Base-by-base conservation (phyloP, 331 rosid genomes). In the Stylosanthes scabra region DNA sequence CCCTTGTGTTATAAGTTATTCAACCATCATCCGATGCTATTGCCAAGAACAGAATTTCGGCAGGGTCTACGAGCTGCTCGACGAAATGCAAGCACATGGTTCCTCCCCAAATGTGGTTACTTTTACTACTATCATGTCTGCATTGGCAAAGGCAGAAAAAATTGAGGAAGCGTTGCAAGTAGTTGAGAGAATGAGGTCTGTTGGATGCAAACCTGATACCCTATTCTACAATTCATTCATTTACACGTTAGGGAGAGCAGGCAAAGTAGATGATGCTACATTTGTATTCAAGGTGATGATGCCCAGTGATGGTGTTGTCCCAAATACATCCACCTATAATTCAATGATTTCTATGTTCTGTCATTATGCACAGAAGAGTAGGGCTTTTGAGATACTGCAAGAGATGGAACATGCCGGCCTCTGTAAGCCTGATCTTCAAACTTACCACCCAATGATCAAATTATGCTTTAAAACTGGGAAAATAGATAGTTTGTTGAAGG, bases 371-470 rank as follows among this genome's bases (percentile, higher is more conserved):
- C 85, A 72, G 71, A 90, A 81, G 81, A 78, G 79, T n/a, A 80
- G 72, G 73, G 97, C 97, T 74, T 79, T 85, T 50, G 72, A 75
- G 27, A 44, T 81, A 58, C 71, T 93, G 20, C 44, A 56, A 71
- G 84, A 86, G 72, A 85, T 93, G 95, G 88, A 93, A 82, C 80
- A 76, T 58, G 85, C 85, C 7, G 86, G 86, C 58, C 5, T 75
- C 31, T 89, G 88, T 82, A 89, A 81, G 86, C 98, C 97, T 52
- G 96, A 91, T 84, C 76, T 83, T 70, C 93, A 79, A 84, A 88
- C 96, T 29, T 93, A 85, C 80, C 87, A 88, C 73, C 91, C 98
- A 7, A 83, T 91, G 89, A 86, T 93, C 71, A 93, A 93, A 83
- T 63, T 80, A 54, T 89, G 93, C 85, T 88, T 91, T 63, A 93